Evolutionary conservation across 306 rosid genomes (phyloP), one percentile per base, ranked within the genome.

Genomic region (Cicer arietinum): DNA sequence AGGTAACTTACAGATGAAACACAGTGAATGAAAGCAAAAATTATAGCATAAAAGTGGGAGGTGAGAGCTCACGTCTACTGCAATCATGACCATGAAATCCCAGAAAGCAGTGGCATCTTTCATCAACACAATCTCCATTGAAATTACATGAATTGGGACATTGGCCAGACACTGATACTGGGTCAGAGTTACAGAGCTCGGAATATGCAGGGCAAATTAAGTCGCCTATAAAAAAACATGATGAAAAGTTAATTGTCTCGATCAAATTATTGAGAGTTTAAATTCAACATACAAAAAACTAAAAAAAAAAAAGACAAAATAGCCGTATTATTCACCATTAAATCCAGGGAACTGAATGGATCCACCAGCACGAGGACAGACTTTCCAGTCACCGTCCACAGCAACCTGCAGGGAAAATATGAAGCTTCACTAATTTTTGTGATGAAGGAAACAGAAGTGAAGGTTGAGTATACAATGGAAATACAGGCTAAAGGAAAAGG

Each of bases 101-200:
- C 37, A 88, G 81, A 82, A 94, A 91, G 79, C 98, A 94, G 54
- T 67, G 88, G 74, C 98, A 94, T 71, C 80, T 90, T 82, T 96
- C 98, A 69, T 90, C 91, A n/a, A 94, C 82, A 73, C 98, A 94
- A 76, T 94, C 96, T 73, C 98, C 98, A 74, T 89, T 94, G 81
- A 90, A 94, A 78, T 81, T 87, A 81, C 97, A 94, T 14, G 91
- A 81, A 59, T 73, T 81, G 30, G 92, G 89, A 57, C 98, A 94
- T 74, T 85, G 90, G 22, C 93, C 97, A 56, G 90, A 41, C 56
- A 78, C 84, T 10, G 83, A 77, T 76, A 85, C 77, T 13, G 82
- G 69, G 40, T 76, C 85, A 22, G 85, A 83, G 74, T 86, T 79
- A 79, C 98, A 94, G 56, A 94, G 96, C 82, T 94, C 98, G 53